A percentile compares a stretch with the other conserved stretches of the same genome.
phyloP scores from a whole-genome alignment of 306 rosid species.

The Oemleria cerasiformis region DNA sequence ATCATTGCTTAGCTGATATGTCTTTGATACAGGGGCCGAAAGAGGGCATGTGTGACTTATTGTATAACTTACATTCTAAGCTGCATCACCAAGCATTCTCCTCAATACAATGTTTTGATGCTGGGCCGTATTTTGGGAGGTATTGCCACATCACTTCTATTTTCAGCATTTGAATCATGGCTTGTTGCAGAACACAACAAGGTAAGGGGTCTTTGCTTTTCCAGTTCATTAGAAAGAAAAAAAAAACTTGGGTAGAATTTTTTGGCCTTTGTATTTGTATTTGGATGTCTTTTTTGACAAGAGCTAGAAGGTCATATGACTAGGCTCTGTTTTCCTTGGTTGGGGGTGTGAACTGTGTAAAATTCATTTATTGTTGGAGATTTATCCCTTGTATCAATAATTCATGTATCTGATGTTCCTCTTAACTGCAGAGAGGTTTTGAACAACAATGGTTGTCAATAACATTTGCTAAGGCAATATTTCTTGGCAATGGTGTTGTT shows the following conservation, averaged over 20 bases:
- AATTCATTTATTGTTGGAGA: neutral
- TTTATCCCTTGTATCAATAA: neutral
- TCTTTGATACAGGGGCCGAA: conserved; percentile 71
- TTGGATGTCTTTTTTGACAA: neutral
- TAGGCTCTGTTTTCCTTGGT: neutral
- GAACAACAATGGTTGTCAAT: conserved; percentile 96
- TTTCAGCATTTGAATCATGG: conserved; percentile 98
- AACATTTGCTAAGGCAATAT: conserved; percentile 95
- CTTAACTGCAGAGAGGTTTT: conserved; percentile 71
- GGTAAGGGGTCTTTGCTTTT: conserved; percentile 39
- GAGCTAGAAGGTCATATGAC: neutral
- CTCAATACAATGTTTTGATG: conserved; percentile 86
- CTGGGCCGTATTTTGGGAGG: conserved; percentile 99
- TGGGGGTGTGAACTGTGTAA: neutral
- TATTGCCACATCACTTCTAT: conserved; percentile 94
- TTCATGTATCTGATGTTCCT: neutral
- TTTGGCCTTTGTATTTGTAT: neutral
- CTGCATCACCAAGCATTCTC: conserved; percentile 96
- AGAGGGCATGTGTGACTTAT: conserved; percentile 94
- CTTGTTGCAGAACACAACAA: conserved; percentile 99
- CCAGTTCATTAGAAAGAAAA: neutral
- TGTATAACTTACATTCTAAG: conserved; percentile 93
- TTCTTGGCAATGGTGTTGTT: conserved; percentile 96
- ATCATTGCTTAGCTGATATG: conserved; percentile 1
- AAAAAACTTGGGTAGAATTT: neutral